Evolutionary conservation across 2,329 filamentous ascomycete genomes (phyloP).

Genomic region (Trichoderma cornu-damae): DNA sequence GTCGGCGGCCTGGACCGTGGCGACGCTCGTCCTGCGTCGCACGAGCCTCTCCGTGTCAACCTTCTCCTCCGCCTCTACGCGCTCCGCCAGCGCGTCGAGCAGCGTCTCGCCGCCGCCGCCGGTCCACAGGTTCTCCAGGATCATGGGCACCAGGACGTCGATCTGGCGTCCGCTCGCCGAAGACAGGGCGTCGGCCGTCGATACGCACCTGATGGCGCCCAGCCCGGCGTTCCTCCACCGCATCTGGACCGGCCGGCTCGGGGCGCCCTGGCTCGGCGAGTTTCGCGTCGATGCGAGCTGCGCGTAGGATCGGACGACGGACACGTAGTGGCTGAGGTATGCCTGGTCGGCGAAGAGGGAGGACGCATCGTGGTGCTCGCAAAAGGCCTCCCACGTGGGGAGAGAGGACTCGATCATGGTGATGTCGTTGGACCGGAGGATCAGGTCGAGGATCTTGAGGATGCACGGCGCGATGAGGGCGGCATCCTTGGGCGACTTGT

Average conservation of each 20-base stretch:
- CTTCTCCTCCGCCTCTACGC: conserved; percentile 63
- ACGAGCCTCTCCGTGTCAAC: conserved; percentile 58
- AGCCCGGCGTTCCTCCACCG: conserved; percentile 72
- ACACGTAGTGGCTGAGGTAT: conserved; percentile 76
- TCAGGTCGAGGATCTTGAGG: conserved; percentile 74
- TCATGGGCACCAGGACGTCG: conserved; percentile 72
- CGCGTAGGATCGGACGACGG: conserved; percentile 74
- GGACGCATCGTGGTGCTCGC: conserved; percentile 79
- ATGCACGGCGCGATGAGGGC: conserved; percentile 82
- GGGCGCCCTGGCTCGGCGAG: conserved; percentile 46
- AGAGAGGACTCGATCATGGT: conserved; percentile 89
- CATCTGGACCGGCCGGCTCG: conserved; percentile 69
- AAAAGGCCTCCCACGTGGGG: conserved; percentile 81
- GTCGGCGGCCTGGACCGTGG: conserved; percentile 64
- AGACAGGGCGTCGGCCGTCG: conserved; percentile 71
- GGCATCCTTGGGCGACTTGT: conserved; percentile 86
- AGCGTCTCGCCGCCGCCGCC: conserved; percentile 65
- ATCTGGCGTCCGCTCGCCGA: conserved; percentile 72
- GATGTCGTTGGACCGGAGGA: conserved; percentile 81
- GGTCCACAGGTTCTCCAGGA: conserved; percentile 81
- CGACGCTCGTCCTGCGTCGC: conserved; percentile 69
- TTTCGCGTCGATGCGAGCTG: conserved; percentile 65
- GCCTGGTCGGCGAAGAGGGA: conserved; percentile 79
- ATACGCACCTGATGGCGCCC: conserved; percentile 74
- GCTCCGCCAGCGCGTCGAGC: conserved; percentile 61